A percentile compares a stretch with the other conserved stretches of the same genome.
Evolutionary conservation across 768 basidiomycete species (phyloP).

Genomic region (Austroboletus eburneus): DNA sequence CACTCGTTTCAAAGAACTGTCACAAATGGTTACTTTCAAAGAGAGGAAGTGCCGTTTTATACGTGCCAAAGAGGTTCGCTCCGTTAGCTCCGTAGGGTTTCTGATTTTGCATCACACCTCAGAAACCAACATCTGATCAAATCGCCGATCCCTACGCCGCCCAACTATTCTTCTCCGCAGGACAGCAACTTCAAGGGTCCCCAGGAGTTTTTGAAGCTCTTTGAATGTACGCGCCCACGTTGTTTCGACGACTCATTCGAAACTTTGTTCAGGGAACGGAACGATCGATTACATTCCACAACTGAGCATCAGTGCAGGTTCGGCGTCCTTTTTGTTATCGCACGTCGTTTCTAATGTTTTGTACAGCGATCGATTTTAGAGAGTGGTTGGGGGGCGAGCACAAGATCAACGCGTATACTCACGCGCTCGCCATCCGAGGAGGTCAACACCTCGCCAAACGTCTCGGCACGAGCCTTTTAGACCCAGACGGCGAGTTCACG

Average conservation of each 20-base stretch:
- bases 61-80: slow-evolving; percentile 60
- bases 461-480: slow-evolving; percentile 60
- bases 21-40: too few species aligned
- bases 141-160: slow-evolving; percentile 55
- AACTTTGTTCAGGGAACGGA: slow-evolving; percentile 49
- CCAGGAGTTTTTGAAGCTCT: slow-evolving; percentile 46
- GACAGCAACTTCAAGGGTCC: slow-evolving; percentile 30
- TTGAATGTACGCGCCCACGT: slow-evolving; percentile 32
- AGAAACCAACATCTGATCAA: slow-evolving; percentile 65
- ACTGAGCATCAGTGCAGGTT: slow-evolving; percentile 55
- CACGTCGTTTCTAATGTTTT: slow-evolving; percentile 4
- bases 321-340: too few species aligned
- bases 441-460: slow-evolving; percentile 55
- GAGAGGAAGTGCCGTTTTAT: slow-evolving; percentile 64
- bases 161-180: slow-evolving; percentile 45
- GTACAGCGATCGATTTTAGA: slow-evolving; percentile 67
- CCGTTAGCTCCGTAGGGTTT: not conserved
- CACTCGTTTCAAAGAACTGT: too few species aligned
- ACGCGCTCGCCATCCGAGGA: slow-evolving; percentile 61
- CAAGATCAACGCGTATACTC: slow-evolving; percentile 67
- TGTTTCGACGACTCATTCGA: not conserved
- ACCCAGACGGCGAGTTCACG: slow-evolving; percentile 56
- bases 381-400: slow-evolving; percentile 71
- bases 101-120: not conserved
- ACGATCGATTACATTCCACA: slow-evolving; percentile 54